Evolutionary conservation across 371 early-diverging fungal genomes (phyloP).

Genomic region (Mucor racemosus): DNA sequence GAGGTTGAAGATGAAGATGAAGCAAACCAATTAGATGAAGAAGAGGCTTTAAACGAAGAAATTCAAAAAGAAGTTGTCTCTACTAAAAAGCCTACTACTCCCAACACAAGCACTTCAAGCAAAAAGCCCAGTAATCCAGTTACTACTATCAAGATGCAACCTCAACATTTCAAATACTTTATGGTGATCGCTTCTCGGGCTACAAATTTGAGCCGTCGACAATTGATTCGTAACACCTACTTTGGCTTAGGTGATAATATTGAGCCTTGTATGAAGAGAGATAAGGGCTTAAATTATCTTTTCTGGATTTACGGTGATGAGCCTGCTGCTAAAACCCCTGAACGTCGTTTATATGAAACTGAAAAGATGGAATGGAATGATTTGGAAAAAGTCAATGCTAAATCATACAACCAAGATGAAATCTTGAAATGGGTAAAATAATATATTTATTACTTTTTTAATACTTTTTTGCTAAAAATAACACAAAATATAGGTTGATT

Average conservation of each 20-base stretch:
- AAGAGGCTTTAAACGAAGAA: not conserved
- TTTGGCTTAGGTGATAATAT: constrained; percentile 59
- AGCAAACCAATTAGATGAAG: not conserved
- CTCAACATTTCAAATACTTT: constrained; percentile 50
- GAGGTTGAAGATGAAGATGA: constrained; percentile 14
- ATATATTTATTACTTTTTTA: not conserved
- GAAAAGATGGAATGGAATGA: constrained; percentile 64
- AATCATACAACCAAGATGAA: constrained; percentile 38
- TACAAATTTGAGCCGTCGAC: constrained; percentile 46
- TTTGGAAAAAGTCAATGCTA: constrained; percentile 28
- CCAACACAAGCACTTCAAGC: not conserved
- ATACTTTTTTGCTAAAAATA: not conserved
- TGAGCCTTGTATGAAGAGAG: constrained; percentile 57
- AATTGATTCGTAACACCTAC: constrained; percentile 55
- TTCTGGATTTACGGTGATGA: constrained; percentile 59
- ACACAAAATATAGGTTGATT: constrained; percentile 14
- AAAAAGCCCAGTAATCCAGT: constrained; percentile 16
- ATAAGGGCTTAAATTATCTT: constrained; percentile 49
- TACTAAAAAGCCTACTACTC: not conserved
- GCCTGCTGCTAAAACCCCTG: constrained; percentile 29
- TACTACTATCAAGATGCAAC: constrained; percentile 23
- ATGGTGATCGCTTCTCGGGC: constrained; percentile 57
- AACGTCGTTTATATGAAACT: constrained; percentile 51
- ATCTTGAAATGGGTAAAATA: constrained; percentile 44
- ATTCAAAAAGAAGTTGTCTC: not conserved